Percentiles rank a stretch among this genome's conserved stretches.
Evolutionary conservation across 192 early-diverging fungal genomes (phyloP).

Genomic region (Coemansia sp.): DNA sequence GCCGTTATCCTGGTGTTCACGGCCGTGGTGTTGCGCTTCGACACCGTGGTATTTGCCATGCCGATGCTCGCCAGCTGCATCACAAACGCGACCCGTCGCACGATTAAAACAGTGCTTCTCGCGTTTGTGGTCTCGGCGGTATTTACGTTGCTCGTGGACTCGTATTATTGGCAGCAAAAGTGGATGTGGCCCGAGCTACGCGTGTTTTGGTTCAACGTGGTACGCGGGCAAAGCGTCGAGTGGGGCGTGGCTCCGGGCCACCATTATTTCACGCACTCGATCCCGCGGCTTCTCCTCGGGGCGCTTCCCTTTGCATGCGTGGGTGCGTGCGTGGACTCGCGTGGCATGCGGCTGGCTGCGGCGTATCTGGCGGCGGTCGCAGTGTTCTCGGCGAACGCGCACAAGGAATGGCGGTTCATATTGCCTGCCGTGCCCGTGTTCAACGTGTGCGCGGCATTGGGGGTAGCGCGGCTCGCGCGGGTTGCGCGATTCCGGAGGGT

Average conservation of each 20-base stretch:
- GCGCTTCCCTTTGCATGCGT: slow-evolving; percentile 64
- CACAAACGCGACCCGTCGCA: slow-evolving; percentile 32
- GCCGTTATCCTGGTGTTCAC: slow-evolving; percentile 39
- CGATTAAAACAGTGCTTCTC: background rate
- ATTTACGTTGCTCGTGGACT: slow-evolving; percentile 57
- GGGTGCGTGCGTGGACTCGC: slow-evolving; percentile 48
- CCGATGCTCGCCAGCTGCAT: slow-evolving; percentile 40
- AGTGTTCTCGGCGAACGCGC: slow-evolving; percentile 72
- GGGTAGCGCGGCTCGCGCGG: slow-evolving; percentile 21
- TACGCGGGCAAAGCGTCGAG: slow-evolving; percentile 49
- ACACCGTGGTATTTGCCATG: slow-evolving; percentile 53
- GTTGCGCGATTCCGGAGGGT: slow-evolving; percentile 15
- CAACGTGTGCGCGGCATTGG: slow-evolving; percentile 67
- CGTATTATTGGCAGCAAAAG: slow-evolving; percentile 59
- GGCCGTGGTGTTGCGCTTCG: slow-evolving; percentile 59
- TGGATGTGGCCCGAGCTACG: slow-evolving; percentile 64
- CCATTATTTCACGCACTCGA: slow-evolving; percentile 66
- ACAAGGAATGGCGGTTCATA: slow-evolving; percentile 98
- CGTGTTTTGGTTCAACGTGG: slow-evolving; percentile 64
- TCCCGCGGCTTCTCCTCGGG: slow-evolving; percentile 74
- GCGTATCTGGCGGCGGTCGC: slow-evolving; percentile 60
- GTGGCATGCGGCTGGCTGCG: slow-evolving; percentile 53
- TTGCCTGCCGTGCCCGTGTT: slow-evolving; percentile 80
- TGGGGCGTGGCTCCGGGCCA: slow-evolving; percentile 62
- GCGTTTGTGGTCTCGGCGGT: slow-evolving; percentile 14